phyloP scores from a whole-genome alignment of 257 asterid species.

The Paraleonurus japonicus region DNA sequence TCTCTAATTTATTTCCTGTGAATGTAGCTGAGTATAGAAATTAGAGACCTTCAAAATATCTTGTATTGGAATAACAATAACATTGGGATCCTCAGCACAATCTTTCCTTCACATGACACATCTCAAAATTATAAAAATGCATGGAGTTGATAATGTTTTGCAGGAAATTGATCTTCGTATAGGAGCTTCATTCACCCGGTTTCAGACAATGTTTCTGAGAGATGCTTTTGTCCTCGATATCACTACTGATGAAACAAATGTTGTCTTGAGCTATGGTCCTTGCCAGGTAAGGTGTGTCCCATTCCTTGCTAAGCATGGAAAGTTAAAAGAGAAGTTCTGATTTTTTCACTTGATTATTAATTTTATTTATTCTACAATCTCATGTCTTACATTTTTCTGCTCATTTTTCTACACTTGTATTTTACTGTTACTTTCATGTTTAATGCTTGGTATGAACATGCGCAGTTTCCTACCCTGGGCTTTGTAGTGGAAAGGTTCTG shows the following conservation, averaged over 20 bases:
- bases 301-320: slow-evolving; percentile 15
- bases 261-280: slow-evolving; percentile 92
- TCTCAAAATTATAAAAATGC: slow-evolving; percentile 20
- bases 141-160: slow-evolving; percentile 27
- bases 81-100: slow-evolving; percentile 4
- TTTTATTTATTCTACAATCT: not conserved
- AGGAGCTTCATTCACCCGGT: slow-evolving; percentile 98
- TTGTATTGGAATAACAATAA: slow-evolving; percentile 10
- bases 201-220: slow-evolving; percentile 89
- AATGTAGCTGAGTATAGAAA: slow-evolving; percentile 21
- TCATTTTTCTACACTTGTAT: slow-evolving; percentile 18
- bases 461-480: slow-evolving; percentile 97
- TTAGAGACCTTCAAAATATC: slow-evolving; percentile 12
- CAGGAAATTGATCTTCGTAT: slow-evolving; percentile 99
- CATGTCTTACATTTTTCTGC: slow-evolving; percentile 9
- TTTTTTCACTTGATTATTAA: slow-evolving; percentile 15
- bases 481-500: slow-evolving; percentile 95
- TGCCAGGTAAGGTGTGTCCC: slow-evolving; percentile 69
- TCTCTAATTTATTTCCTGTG: not conserved
- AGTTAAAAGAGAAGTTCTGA: slow-evolving; percentile 1
- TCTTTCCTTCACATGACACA: slow-evolving; percentile 9
- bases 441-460: slow-evolving; percentile 20
- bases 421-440: slow-evolving; percentile 14
- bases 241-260: slow-evolving; percentile 59
- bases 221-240: slow-evolving; percentile 82